Percentiles rank a stretch among this genome's conserved stretches.
Conservation (phyloP, 768 basidiomycete species). For the Pleurotus sapidus region DNA sequence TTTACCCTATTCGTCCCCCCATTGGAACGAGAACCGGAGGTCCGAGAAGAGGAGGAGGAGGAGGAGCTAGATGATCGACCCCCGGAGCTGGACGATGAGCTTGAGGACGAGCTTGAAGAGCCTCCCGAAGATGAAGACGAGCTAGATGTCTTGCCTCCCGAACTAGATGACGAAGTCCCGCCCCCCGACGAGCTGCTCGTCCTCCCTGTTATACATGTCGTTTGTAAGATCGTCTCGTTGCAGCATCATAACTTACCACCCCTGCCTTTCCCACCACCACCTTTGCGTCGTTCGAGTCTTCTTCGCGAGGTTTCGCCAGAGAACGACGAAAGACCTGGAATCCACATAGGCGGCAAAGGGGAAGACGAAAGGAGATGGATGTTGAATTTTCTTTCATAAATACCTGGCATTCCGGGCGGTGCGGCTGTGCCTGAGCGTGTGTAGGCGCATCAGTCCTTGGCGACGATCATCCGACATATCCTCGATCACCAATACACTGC, state of each 20-base stretch:
- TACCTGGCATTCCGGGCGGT: too few species aligned
- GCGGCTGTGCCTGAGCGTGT: too few species aligned
- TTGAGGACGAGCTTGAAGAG: background rate
- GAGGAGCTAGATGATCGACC: background rate
- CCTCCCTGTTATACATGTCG: background rate
- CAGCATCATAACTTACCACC: constrained; percentile 14
- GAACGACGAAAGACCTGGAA: constrained; percentile 9
- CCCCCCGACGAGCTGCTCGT: background rate
- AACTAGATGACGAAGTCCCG: background rate
- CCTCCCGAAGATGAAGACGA: background rate
- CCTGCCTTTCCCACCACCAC: constrained; percentile 20
- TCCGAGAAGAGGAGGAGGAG: constrained; percentile 11
- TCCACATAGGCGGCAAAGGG: constrained; percentile 2
- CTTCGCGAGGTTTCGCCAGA: background rate
- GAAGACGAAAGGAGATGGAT: background rate
- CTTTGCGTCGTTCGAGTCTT: constrained; percentile 12
- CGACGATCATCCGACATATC: too few species aligned
- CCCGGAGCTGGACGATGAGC: constrained; percentile 14
- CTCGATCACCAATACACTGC: too few species aligned
- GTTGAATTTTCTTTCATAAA: too few species aligned
- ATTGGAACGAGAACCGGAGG: constrained; percentile 17
- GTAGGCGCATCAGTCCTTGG: too few species aligned
- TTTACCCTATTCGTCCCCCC: constrained; percentile 26
- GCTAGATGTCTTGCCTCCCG: background rate
- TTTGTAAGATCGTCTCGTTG: too few species aligned